Base-by-base conservation (phyloP, 441 rosid genomes). In the Gossypium schwendimanii region DNA sequence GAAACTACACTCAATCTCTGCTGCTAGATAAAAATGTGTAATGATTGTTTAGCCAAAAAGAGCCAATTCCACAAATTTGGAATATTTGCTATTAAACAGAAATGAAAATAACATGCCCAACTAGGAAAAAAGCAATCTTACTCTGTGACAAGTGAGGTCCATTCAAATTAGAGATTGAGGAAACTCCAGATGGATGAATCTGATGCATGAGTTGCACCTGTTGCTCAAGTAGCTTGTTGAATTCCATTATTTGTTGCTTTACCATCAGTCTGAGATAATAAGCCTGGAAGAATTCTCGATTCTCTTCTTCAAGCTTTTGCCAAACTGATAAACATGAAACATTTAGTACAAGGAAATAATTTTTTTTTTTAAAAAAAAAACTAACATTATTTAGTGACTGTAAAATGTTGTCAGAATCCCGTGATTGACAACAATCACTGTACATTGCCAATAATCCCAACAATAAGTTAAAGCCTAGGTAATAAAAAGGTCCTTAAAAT, bases 301-400 rank as follows among this genome's bases (percentile, higher is more conserved):
- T 96, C 82, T 96, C 97, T 84, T 93, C 97, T 84, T 96, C 98
- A 73, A 96, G 99, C 86, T 91, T 91, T 89, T 93, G 91, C 99
- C 99, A 96, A 80, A 96, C 99, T 93, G 80, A 69, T 78, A 78
- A 63, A 71, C 72, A 71, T 72, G 54, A 71, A 78, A 75, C 31
- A 41, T 31, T 33, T 26, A 44, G 53, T 57, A n/a, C 76, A 36
- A 47, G 75, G 20, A 57, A 7, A 53, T 41, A 33, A 33, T 0
- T 39, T 39, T 39, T 39, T 52, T 52, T 17, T 2, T 2, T 0
- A 0, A 36, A 36, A 18, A 36, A 18, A 21, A 4, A 11, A 73
- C 18, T 70, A 41, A 73, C 21, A 28, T 4, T 64, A 57, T 54
- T 8, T 10, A 21, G 49, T 33, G 49, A 11, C 18, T 11, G 54